These are phyloP conservation scores for Apiospora pterosperma DNA, from an alignment of 2,329 filamentous ascomycete species.

Conservation along the genomic window DNA sequence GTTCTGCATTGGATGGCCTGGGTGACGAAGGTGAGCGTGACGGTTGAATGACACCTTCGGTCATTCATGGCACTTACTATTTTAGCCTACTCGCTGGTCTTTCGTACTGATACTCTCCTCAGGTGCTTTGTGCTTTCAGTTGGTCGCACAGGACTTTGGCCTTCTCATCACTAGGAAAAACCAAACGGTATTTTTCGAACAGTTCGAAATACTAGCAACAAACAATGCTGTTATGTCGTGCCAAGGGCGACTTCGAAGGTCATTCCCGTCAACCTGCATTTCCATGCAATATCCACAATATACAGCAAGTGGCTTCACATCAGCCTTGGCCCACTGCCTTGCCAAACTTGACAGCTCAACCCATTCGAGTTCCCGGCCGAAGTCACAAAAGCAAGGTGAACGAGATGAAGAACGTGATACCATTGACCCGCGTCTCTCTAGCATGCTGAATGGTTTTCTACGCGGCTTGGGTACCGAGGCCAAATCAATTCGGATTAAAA, in stretches of 20 bases:
- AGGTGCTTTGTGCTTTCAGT: slow-evolving; percentile 2
- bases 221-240: slow-evolving; percentile 1
- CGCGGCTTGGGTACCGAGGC: neutral
- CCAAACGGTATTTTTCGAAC: slow-evolving; percentile 1
- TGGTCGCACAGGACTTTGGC: slow-evolving; percentile 6
- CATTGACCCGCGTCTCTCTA: neutral
- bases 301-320: neutral
- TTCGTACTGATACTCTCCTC: neutral
- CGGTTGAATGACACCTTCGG: neutral
- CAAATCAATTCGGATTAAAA: neutral
- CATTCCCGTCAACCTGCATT: slow-evolving; percentile 3
- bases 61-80: neutral
- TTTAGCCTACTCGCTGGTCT: neutral
- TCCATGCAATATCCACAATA: neutral
- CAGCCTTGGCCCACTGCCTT: neutral
- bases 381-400: neutral
- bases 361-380: neutral
- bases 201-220: slow-evolving; percentile 3
- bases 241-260: slow-evolving; percentile 4
- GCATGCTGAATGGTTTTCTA: neutral
- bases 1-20: neutral
- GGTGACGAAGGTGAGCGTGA: neutral
- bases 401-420: slow-evolving; percentile 6
- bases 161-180: neutral
- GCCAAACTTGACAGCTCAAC: neutral